Conservation (phyloP, 441 rosid species). For the Melastoma candidum region DNA sequence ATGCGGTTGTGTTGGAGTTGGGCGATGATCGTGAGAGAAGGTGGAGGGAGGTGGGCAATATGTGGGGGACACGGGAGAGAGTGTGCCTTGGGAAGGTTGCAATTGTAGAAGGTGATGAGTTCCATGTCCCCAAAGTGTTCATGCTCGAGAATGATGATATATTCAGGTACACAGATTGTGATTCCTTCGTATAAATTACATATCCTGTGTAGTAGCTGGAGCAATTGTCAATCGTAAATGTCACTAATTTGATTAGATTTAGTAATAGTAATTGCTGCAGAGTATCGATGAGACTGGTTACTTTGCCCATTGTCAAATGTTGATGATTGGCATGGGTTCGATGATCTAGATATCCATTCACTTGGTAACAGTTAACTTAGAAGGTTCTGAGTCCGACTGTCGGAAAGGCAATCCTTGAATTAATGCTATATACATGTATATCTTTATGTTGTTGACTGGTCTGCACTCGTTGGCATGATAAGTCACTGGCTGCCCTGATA, state of each 20-base stretch:
- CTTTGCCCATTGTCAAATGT: too few relatives aligned
- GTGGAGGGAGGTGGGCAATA: constrained; percentile 73
- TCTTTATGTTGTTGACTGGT: too few relatives aligned
- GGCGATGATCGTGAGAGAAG: constrained; percentile 23
- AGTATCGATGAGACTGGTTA: too few relatives aligned
- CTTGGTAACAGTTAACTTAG: too few relatives aligned
- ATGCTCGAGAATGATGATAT: constrained; percentile 63
- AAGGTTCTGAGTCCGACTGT: too few relatives aligned
- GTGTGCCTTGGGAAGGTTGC: constrained; percentile 65
- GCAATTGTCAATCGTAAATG: background rate
- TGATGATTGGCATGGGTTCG: too few relatives aligned
- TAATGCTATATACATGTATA: too few relatives aligned
- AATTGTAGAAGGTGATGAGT: constrained; percentile 39
- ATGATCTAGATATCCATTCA: too few relatives aligned
- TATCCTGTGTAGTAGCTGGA: background rate
- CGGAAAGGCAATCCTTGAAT: too few relatives aligned
- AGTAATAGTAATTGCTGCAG: too few relatives aligned
- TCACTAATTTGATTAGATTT: background rate
- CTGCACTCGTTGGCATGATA: too few relatives aligned
- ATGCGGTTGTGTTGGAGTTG: constrained; percentile 69
- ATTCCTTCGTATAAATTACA: background rate
- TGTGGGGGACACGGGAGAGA: constrained; percentile 65
- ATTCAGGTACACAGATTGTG: constrained; percentile 40
- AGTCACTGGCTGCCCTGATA: too few relatives aligned
- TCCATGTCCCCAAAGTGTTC: constrained; percentile 39